Evolutionary conservation across 2,329 filamentous ascomycete species (phyloP).

Genomic region (Magnaporthiopsis poae): DNA sequence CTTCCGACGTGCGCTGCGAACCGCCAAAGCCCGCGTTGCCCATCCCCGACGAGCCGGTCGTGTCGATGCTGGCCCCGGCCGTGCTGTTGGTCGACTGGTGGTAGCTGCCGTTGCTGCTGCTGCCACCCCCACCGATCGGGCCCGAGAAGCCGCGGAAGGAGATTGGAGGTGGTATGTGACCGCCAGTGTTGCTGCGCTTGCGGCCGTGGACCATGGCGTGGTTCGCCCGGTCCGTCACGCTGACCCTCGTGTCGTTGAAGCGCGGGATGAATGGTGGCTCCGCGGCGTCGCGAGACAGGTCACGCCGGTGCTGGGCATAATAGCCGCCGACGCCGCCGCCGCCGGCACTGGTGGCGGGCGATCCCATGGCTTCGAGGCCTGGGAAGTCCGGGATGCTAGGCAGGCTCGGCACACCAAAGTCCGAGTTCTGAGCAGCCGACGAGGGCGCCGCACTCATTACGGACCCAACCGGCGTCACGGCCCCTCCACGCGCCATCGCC

Average conservation of each 20-base stretch:
- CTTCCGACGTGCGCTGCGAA: slow-evolving; percentile 46
- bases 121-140: slow-evolving; percentile 22
- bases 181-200: slow-evolving; percentile 82
- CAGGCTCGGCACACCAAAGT: slow-evolving; percentile 40
- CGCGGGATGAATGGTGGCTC: slow-evolving; percentile 64
- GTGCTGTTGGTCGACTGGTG: slow-evolving; percentile 47
- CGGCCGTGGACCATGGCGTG: slow-evolving; percentile 54
- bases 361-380: slow-evolving; percentile 30
- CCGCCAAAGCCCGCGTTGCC: slow-evolving; percentile 17
- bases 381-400: slow-evolving; percentile 27
- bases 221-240: slow-evolving; percentile 26
- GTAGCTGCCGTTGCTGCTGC: slow-evolving; percentile 27
- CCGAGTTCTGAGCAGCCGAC: slow-evolving; percentile 19
- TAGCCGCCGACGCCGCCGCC: slow-evolving; percentile 14
- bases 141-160: slow-evolving; percentile 73
- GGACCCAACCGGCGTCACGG: slow-evolving; percentile 11
- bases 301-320: slow-evolving; percentile 31
- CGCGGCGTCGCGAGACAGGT: slow-evolving; percentile 49
- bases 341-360: slow-evolving; percentile 8
- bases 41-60: slow-evolving; percentile 22
- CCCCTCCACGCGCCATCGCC: slow-evolving; percentile 14
- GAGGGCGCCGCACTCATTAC: slow-evolving; percentile 18
- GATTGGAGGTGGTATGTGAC: slow-evolving; percentile 58
- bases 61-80: slow-evolving; percentile 34
- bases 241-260: slow-evolving; percentile 43